phyloP scores from a whole-genome alignment of 768 basidiomycete genomes.

The Lyophyllum decastes region DNA sequence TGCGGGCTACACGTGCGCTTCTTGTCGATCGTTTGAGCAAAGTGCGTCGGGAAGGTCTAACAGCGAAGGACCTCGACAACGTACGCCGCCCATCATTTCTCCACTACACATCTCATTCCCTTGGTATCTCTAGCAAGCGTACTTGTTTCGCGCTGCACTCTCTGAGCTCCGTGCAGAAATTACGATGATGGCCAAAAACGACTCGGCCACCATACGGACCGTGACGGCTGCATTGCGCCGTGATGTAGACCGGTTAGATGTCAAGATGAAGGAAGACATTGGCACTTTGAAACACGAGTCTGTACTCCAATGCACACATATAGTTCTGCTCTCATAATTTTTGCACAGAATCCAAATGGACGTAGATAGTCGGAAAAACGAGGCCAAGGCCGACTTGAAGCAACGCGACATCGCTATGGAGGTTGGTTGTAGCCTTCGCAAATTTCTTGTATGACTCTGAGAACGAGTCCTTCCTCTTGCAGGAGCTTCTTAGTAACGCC shows the following conservation, averaged over 20 bases:
- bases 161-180: constrained; percentile 89
- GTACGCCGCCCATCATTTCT: constrained; percentile 39
- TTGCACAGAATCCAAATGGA: constrained; percentile 90
- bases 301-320: constrained; percentile 28
- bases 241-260: constrained; percentile 83
- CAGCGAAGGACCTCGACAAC: constrained; percentile 79
- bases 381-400: constrained; percentile 83
- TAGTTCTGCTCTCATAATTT: constrained; percentile 5
- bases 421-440: constrained; percentile 38
- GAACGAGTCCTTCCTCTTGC: constrained; percentile 3
- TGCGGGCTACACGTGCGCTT: constrained; percentile 81
- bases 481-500: constrained; percentile 79
- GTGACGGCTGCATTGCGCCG: constrained; percentile 75
- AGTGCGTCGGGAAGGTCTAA: constrained; percentile 72
- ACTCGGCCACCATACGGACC: constrained; percentile 79
- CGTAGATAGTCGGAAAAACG: constrained; percentile 90
- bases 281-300: constrained; percentile 91
- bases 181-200: constrained; percentile 79
- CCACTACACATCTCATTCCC: not conserved
- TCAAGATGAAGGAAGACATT: constrained; percentile 94
- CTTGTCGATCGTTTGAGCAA: constrained; percentile 75
- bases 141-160: constrained; percentile 90
- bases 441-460: not conserved
- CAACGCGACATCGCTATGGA: constrained; percentile 83
- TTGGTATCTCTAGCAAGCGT: constrained; percentile 76